Conservation (phyloP, 768 basidiomycete genomes). For the Suillus occidentalis region DNA sequence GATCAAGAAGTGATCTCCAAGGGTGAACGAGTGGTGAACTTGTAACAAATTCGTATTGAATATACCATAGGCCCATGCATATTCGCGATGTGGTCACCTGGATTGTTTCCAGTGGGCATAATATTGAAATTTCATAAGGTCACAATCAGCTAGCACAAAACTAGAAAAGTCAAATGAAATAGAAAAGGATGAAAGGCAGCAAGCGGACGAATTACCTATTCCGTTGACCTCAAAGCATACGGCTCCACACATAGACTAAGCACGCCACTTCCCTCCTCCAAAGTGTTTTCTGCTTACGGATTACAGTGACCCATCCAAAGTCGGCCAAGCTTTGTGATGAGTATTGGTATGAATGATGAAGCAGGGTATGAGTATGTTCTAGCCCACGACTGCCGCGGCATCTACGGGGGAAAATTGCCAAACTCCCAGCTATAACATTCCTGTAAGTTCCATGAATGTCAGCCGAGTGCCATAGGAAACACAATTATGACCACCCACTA, state of each 20-base stretch:
- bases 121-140: background rate
- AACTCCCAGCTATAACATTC: conserved; percentile 76
- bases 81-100: too few species aligned
- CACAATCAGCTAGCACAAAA: background rate
- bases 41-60: too few species aligned
- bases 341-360: background rate
- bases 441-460: conserved; percentile 30
- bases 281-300: background rate
- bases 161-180: background rate
- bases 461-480: background rate
- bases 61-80: too few species aligned
- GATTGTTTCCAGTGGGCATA: too few species aligned
- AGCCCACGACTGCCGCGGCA: background rate
- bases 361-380: background rate
- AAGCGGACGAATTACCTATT: background rate
- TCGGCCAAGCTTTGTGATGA: background rate
- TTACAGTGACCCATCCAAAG: background rate
- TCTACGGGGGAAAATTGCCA: conserved; percentile 40
- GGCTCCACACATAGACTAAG: background rate
- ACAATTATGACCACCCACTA: conserved; percentile 49
- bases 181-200: background rate
- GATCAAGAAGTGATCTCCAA: too few species aligned
- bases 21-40: too few species aligned
- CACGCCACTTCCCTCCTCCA: background rate
- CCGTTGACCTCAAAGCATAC: background rate